A percentile compares a stretch with the other conserved stretches of the same genome.
These are phyloP conservation scores for Phytomonas francai DNA, from an alignment of 208 protist genomes.

Conservation along the genomic window DNA sequence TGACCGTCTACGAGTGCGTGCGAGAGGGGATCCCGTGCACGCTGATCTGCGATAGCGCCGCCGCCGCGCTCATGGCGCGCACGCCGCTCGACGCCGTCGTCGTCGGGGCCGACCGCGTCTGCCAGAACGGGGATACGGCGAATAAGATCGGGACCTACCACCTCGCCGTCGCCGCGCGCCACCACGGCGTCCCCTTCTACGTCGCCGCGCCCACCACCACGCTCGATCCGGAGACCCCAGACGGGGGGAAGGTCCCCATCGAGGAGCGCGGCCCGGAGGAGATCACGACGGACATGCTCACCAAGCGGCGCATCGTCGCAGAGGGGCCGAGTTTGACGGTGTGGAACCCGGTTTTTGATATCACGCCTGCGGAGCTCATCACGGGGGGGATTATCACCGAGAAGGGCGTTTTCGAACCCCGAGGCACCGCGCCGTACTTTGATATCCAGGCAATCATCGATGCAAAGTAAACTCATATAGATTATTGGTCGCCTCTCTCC, in stretches of 20 bases:
- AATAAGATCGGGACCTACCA: slow-evolving; percentile 96
- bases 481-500: not conserved
- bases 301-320: slow-evolving; percentile 76
- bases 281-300: slow-evolving; percentile 83
- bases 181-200: slow-evolving; percentile 89
- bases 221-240: slow-evolving; percentile 76
- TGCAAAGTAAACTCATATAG: slow-evolving; percentile 9
- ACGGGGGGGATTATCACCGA: slow-evolving; percentile 93
- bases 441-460: slow-evolving; percentile 34
- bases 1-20: slow-evolving; percentile 94
- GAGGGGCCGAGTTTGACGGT: slow-evolving; percentile 70
- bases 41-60: slow-evolving; percentile 89
- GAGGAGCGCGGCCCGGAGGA: slow-evolving; percentile 88
- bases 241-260: slow-evolving; percentile 84
- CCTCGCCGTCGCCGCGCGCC: slow-evolving; percentile 83
- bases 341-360: slow-evolving; percentile 97
- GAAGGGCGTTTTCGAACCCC: slow-evolving; percentile 66
- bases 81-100: slow-evolving; percentile 79
- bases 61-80: slow-evolving; percentile 56
- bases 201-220: slow-evolving; percentile 90
- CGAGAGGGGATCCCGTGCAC: slow-evolving; percentile 89
- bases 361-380: slow-evolving; percentile 92
- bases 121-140: slow-evolving; percentile 92
- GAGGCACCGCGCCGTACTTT: slow-evolving; percentile 33
- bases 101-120: slow-evolving; percentile 92